Percentiles rank a stretch among this genome's conserved stretches.
Conservation (phyloP, 2,329 filamentous ascomycete genomes). For the Allantophomopsis lycopodina region DNA sequence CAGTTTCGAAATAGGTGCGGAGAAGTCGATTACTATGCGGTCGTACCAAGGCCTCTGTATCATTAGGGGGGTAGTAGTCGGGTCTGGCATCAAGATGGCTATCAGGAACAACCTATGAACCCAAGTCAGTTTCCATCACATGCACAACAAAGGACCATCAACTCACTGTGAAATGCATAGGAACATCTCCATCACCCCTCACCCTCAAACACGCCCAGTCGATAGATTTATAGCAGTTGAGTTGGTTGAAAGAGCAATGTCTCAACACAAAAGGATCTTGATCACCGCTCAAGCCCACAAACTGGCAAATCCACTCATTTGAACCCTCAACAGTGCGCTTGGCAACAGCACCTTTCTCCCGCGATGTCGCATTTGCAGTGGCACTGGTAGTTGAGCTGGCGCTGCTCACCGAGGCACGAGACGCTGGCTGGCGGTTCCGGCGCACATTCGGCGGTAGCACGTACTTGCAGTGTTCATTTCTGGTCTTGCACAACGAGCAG, state of each 20-base stretch:
- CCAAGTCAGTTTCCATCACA: neutral
- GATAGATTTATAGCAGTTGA: constrained; percentile 11
- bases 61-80: constrained; percentile 9
- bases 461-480: neutral
- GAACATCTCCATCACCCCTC: constrained; percentile 3
- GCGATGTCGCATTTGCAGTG: neutral
- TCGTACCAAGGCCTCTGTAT: constrained; percentile 10
- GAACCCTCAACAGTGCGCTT: neutral
- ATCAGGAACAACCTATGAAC: constrained; percentile 11
- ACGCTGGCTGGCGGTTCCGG: constrained; percentile 1
- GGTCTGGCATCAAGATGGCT: constrained; percentile 11
- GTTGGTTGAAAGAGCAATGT: constrained; percentile 13
- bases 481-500: constrained; percentile 2
- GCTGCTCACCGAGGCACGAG: constrained; percentile 4
- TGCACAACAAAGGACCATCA: neutral
- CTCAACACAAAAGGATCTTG: constrained; percentile 13
- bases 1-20: constrained; percentile 11
- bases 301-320: constrained; percentile 8
- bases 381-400: neutral
- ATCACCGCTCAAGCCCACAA: constrained; percentile 13
- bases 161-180: constrained; percentile 3
- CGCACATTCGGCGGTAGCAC: no score
- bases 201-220: constrained; percentile 13
- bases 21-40: constrained; percentile 8
- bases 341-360: neutral